A percentile compares a stretch with the other conserved stretches of the same genome.
phyloP scores from a whole-genome alignment of 257 asterid species.

The Plectranthus barbatus region DNA sequence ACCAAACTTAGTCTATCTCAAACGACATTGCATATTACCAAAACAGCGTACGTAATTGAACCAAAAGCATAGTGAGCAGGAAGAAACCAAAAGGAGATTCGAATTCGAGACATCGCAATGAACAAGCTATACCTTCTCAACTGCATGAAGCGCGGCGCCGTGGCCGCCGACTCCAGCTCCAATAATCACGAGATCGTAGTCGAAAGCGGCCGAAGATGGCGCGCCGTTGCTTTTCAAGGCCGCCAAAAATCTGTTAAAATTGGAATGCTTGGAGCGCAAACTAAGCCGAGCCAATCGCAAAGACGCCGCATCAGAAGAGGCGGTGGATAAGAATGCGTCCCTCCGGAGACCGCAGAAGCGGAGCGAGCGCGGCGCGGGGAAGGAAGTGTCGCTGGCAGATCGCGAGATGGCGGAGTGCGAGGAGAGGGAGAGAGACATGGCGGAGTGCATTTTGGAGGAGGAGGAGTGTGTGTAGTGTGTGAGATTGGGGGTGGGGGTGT shows the following conservation, averaged over 20 bases:
- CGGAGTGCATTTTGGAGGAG: constrained; percentile 47
- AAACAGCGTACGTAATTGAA: neutral
- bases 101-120: neutral
- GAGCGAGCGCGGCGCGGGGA: constrained; percentile 50
- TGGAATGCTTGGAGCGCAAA: constrained; percentile 17
- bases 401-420: constrained; percentile 42
- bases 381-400: constrained; percentile 25
- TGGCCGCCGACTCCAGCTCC: constrained; percentile 99
- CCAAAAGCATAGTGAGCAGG: neutral
- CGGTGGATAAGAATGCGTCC: constrained; percentile 41
- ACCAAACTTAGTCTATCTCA: neutral
- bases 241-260: constrained; percentile 32
- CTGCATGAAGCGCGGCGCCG: constrained; percentile 98
- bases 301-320: constrained; percentile 25
- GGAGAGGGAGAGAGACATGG: constrained; percentile 54
- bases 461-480: constrained; percentile 8
- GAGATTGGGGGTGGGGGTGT: constrained; percentile 13
- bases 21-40: neutral
- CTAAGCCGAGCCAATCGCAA: constrained; percentile 25
- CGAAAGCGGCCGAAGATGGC: constrained; percentile 46
- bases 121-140: constrained; percentile 51
- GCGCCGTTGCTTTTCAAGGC: constrained; percentile 44
- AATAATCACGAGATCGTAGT: constrained; percentile 88
- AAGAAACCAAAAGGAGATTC: neutral
- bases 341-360: constrained; percentile 79